Conservation (phyloP, 371 early-diverging fungal species). For the Haplosporangium sp. region DNA sequence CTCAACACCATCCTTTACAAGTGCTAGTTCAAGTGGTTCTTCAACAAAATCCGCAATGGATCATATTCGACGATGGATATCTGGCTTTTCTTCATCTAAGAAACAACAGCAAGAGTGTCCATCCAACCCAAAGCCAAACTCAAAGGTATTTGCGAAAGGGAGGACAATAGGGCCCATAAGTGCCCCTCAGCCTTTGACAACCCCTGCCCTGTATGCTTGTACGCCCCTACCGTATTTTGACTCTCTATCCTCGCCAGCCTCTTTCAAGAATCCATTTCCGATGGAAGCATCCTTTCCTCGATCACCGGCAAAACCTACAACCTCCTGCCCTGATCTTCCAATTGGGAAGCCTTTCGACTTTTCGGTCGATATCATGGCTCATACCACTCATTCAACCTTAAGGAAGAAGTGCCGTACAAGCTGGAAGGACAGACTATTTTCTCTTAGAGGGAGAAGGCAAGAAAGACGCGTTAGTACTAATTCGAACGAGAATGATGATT, state of each 20-base stretch:
- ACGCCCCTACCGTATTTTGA: constrained; percentile 48
- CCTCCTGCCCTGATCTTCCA: constrained; percentile 28
- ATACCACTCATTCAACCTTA: constrained; percentile 1
- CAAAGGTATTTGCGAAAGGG: constrained; percentile 20
- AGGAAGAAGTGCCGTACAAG: constrained; percentile 19
- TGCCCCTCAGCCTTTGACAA: constrained; percentile 40
- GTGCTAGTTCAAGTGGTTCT: background rate
- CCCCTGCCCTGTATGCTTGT: constrained; percentile 44
- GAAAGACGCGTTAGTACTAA: constrained; percentile 21
- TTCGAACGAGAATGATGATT: constrained; percentile 30
- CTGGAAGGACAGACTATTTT: constrained; percentile 44
- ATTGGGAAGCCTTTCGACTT: background rate
- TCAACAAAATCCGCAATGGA: constrained; percentile 31
- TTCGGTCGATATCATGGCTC: background rate
- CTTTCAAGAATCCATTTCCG: background rate
- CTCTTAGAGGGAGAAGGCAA: constrained; percentile 18
- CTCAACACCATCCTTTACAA: constrained; percentile 12
- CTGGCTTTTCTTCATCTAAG: constrained; percentile 28
- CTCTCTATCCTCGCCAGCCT: constrained; percentile 3
- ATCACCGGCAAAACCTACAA: constrained; percentile 25
- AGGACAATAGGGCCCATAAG: constrained; percentile 45
- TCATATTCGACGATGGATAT: constrained; percentile 49
- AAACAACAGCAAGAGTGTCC: constrained; percentile 8
- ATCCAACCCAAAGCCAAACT: constrained; percentile 8
- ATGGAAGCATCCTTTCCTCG: constrained; percentile 2